A percentile compares a stretch with the other conserved stretches of the same genome.
These are phyloP conservation scores for Talaromyces sp. DNA, from an alignment of 2,329 filamentous ascomycete genomes.

Conservation along the genomic window DNA sequence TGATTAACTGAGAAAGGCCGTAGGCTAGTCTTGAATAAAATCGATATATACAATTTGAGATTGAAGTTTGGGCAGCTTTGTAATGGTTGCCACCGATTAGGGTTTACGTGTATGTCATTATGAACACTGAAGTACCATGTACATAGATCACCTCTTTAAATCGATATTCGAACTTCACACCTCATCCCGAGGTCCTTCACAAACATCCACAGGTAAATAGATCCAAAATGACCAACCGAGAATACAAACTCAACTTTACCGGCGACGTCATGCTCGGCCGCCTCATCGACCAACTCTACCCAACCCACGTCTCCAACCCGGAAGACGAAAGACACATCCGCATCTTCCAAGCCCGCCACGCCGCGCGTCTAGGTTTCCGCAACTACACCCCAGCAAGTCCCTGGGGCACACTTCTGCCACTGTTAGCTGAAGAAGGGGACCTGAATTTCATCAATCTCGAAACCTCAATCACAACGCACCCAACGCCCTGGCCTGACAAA, in stretches of 20 bases:
- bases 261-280: conserved; percentile 43
- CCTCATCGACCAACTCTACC: conserved; percentile 38
- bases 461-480: conserved; percentile 32
- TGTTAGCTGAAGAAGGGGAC: conserved; percentile 26
- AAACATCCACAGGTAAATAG: too few species aligned
- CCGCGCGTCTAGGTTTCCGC: conserved; percentile 15
- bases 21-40: too few species aligned
- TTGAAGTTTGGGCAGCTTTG: too few species aligned
- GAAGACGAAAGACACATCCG: conserved; percentile 21
- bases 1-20: too few species aligned
- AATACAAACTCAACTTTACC: conserved; percentile 29
- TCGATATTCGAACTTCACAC: too few species aligned
- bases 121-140: too few species aligned
- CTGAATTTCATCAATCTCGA: conserved; percentile 40
- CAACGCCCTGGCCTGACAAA: conserved; percentile 34
- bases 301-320: conserved; percentile 28
- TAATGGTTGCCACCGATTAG: too few species aligned
- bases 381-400: conserved; percentile 26
- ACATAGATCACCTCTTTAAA: too few species aligned
- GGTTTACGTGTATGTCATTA: too few species aligned
- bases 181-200: too few species aligned
- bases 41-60: too few species aligned
- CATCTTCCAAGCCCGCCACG: conserved; percentile 18
- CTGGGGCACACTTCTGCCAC: conserved; percentile 32
- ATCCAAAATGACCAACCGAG: not conserved